Evolutionary conservation across 371 early-diverging fungal species (phyloP).

Genomic region (Haplosporangium sp.): DNA sequence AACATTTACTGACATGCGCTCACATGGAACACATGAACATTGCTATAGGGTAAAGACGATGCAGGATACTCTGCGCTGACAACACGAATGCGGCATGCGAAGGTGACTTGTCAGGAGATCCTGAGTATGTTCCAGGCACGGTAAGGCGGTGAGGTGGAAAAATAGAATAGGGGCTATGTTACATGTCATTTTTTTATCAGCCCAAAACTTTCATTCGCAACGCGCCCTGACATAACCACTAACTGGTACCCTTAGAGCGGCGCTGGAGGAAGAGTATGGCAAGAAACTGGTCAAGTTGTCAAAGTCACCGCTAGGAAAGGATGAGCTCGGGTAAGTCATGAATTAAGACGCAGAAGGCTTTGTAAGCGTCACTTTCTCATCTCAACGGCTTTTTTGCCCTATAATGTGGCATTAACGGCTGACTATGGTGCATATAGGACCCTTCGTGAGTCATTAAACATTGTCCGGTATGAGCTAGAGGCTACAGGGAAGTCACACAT

Average conservation of each 20-base stretch:
- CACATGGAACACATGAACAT: neutral
- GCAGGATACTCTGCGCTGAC: slow-evolving; percentile 86
- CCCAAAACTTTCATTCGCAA: too few species aligned
- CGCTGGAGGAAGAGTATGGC: slow-evolving; percentile 90
- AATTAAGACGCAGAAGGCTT: too few species aligned
- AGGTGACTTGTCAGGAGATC: slow-evolving; percentile 87
- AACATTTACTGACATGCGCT: neutral
- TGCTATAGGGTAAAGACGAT: slow-evolving; percentile 82
- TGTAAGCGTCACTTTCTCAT: neutral
- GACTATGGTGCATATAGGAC: slow-evolving; percentile 58
- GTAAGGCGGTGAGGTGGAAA: slow-evolving; percentile 44
- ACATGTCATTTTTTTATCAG: too few species aligned
- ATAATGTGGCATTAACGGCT: neutral
- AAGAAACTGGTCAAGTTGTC: slow-evolving; percentile 83
- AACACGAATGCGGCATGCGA: slow-evolving; percentile 84
- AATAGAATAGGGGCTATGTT: slow-evolving; percentile 56
- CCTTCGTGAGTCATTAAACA: slow-evolving; percentile 71
- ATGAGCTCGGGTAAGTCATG: slow-evolving; percentile 83
- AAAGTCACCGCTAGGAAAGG: slow-evolving; percentile 80
- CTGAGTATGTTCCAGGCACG: slow-evolving; percentile 62
- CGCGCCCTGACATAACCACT: neutral
- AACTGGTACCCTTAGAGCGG: slow-evolving; percentile 64
- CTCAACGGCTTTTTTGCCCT: neutral
- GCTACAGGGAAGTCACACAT: slow-evolving; percentile 78
- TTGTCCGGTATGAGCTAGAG: slow-evolving; percentile 85